A percentile compares a stretch with the other conserved stretches of the same genome.
Conservation (phyloP, 2,329 filamentous ascomycete genomes). For the Didymella exigua region DNA sequence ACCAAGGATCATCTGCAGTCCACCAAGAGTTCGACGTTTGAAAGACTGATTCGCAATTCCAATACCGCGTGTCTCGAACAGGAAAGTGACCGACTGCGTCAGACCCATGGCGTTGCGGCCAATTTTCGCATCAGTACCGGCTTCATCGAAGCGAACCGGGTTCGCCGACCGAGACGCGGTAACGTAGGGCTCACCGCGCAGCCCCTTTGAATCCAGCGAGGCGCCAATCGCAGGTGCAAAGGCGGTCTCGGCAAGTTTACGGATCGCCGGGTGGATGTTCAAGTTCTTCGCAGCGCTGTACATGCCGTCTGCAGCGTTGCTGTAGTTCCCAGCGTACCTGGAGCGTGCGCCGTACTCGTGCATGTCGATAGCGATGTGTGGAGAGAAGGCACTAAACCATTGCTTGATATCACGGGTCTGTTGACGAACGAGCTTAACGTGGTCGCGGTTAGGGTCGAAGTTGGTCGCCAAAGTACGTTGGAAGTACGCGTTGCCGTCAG, state of each 20-base stretch:
- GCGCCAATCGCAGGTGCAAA: constrained; percentile 44
- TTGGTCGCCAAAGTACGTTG: constrained; percentile 45
- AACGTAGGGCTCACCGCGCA: constrained; percentile 45
- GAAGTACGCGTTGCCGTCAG: constrained; percentile 47
- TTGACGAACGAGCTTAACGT: constrained; percentile 44
- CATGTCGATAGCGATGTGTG: constrained; percentile 46
- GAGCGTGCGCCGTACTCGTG: constrained; percentile 44
- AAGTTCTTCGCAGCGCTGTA: constrained; percentile 46
- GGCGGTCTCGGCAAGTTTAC: constrained; percentile 41
- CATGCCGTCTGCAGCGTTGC: constrained; percentile 45
- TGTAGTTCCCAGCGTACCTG: constrained; percentile 37
- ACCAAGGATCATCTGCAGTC: constrained; percentile 42
- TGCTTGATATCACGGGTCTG: constrained; percentile 46
- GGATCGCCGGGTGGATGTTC: constrained; percentile 44
- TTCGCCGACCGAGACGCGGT: constrained; percentile 35
- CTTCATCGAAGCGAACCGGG: constrained; percentile 38
- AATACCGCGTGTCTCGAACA: constrained; percentile 47
- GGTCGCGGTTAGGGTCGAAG: constrained; percentile 48
- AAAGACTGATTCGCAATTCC: constrained; percentile 45
- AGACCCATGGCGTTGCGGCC: constrained; percentile 48
- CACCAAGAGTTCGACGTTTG: constrained; percentile 40
- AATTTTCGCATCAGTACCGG: constrained; percentile 46
- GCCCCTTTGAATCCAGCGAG: constrained; percentile 30
- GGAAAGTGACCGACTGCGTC: constrained; percentile 43
- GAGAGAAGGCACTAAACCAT: constrained; percentile 38